These are phyloP conservation scores for Boletus huronensis DNA, from an alignment of 768 basidiomycete genomes.

Conservation along the genomic window DNA sequence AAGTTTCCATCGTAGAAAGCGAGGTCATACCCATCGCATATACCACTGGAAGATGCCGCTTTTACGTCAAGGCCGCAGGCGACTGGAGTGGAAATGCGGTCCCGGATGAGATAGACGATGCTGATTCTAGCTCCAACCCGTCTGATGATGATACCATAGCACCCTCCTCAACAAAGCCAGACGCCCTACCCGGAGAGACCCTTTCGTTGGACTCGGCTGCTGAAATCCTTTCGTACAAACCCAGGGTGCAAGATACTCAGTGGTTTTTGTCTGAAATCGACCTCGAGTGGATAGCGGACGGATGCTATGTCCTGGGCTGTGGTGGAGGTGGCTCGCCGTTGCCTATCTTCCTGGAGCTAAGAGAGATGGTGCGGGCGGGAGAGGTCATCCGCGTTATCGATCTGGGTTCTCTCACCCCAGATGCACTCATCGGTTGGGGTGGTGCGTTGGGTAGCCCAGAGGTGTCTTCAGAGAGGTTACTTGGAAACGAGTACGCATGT, in stretches of 20 bases:
- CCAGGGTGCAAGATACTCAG: constrained; percentile 36
- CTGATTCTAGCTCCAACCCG: background rate
- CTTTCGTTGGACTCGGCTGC: constrained; percentile 14
- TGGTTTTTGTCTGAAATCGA: constrained; percentile 48
- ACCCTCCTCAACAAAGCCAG: background rate
- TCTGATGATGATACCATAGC: constrained; percentile 3
- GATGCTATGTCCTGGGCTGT: constrained; percentile 59
- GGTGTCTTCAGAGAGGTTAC: constrained; percentile 36
- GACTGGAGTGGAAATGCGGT: constrained; percentile 36
- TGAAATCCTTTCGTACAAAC: constrained; percentile 36
- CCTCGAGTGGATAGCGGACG: constrained; percentile 58
- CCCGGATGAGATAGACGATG: constrained; percentile 22
- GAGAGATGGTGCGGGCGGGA: constrained; percentile 53
- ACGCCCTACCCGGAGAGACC: constrained; percentile 9
- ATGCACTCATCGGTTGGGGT: constrained; percentile 40
- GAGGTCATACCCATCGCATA: constrained; percentile 46
- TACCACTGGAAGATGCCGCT: constrained; percentile 32
- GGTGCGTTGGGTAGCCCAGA: constrained; percentile 44
- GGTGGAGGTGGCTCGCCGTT: constrained; percentile 64
- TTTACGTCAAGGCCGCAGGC: constrained; percentile 62
- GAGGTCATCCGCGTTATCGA: constrained; percentile 45
- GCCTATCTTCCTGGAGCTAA: constrained; percentile 45
- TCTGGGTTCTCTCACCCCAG: constrained; percentile 38
- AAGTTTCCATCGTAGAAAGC: constrained; percentile 52
- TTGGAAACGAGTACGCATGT: constrained; percentile 35